These are phyloP conservation scores for Pleoardoris graminearum DNA, from an alignment of 2,329 filamentous ascomycete species.

Conservation along the genomic window DNA sequence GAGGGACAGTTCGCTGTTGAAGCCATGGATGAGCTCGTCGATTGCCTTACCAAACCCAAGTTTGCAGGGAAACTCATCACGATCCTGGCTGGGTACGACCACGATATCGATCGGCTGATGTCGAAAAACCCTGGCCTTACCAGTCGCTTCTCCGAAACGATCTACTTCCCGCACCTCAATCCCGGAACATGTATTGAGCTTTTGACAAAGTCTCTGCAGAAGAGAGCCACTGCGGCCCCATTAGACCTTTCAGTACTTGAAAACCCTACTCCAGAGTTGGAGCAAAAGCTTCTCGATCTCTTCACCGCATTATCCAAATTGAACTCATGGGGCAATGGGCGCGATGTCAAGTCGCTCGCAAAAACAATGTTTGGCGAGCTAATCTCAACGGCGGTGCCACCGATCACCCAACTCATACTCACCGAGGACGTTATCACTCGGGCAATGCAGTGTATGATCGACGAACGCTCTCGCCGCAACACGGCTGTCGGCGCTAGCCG, in stretches of 20 bases:
- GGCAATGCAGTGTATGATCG: constrained; percentile 37
- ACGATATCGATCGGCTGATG: constrained; percentile 67
- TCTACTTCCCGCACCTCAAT: constrained; percentile 57
- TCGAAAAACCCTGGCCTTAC: constrained; percentile 64
- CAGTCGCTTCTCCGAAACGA: constrained; percentile 65
- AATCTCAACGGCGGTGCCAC: constrained; percentile 26
- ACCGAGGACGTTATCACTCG: constrained; percentile 28
- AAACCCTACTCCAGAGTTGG: constrained; percentile 19
- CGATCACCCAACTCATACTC: constrained; percentile 24
- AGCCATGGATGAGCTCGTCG: constrained; percentile 58
- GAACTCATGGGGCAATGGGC: constrained; percentile 64
- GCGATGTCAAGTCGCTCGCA: constrained; percentile 62
- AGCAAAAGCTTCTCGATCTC: constrained; percentile 20
- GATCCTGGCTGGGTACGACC: constrained; percentile 70
- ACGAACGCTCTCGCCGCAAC: constrained; percentile 34
- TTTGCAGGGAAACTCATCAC: constrained; percentile 65
- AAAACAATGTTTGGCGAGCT: constrained; percentile 54
- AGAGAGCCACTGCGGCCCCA: constrained; percentile 34
- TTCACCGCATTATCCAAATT: constrained; percentile 51
- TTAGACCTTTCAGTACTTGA: constrained; percentile 33
- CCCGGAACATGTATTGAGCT: constrained; percentile 38
- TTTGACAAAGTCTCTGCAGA: constrained; percentile 48
- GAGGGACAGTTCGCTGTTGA: constrained; percentile 62
- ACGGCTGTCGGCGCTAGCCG: constrained; percentile 24
- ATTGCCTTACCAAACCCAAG: constrained; percentile 58